These are phyloP conservation scores for Sporothrix protearum DNA, from an alignment of 2,329 filamentous ascomycete species.

Conservation along the genomic window DNA sequence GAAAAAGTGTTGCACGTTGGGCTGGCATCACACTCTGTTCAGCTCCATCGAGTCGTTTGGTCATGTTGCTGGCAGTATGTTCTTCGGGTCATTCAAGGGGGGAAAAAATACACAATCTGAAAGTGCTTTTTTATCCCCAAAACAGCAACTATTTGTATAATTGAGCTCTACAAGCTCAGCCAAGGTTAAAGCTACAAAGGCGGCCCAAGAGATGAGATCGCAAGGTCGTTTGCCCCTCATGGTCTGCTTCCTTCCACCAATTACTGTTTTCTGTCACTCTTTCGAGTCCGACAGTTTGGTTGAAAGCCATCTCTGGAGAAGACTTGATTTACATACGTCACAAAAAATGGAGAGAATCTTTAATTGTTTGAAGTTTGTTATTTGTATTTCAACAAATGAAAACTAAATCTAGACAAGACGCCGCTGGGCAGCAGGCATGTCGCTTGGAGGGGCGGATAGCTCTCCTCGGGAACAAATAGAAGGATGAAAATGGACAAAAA, in stretches of 20 bases:
- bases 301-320: background rate
- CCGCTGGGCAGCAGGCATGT: background rate
- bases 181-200: background rate
- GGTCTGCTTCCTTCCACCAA: background rate
- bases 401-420: background rate
- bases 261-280: background rate
- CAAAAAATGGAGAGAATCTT: background rate
- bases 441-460: background rate
- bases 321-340: background rate
- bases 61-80: background rate
- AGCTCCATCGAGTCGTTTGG: background rate
- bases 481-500: background rate
- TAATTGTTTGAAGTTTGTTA: background rate
- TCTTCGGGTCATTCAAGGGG: too few relatives aligned
- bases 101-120: too few relatives aligned
- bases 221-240: background rate
- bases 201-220: background rate
- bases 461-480: background rate
- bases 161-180: background rate
- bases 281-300: background rate
- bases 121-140: too few relatives aligned
- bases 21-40: background rate
- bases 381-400: conserved; percentile 1
- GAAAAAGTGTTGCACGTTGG: background rate
- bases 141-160: background rate